Conservation (phyloP, 352 stramenopile species). For the Globisporangium abappressorium region DNA sequence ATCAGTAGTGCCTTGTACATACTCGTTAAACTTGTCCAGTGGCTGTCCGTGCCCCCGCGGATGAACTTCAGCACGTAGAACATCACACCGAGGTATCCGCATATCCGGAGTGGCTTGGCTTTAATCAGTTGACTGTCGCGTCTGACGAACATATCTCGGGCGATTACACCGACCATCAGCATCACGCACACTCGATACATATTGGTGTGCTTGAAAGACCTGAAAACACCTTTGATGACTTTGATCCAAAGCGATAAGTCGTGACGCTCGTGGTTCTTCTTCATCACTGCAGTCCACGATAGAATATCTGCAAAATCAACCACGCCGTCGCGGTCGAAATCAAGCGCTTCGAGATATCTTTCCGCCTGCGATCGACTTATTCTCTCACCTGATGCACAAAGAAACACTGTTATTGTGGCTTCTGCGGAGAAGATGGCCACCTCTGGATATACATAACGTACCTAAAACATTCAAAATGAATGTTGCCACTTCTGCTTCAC, state of each 20-base stretch:
- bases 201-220: constrained; percentile 14
- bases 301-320: constrained; percentile 79
- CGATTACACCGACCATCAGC: constrained; percentile 22
- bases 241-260: background rate
- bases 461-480: constrained; percentile 80
- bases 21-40: background rate
- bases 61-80: constrained; percentile 30
- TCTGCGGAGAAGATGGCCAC: background rate
- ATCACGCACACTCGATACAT: constrained; percentile 28
- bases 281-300: constrained; percentile 74
- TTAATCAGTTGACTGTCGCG: background rate
- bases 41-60: no score
- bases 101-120: constrained; percentile 13
- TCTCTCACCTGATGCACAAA: constrained; percentile 37
- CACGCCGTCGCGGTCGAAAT: constrained; percentile 69
- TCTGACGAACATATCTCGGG: constrained; percentile 9
- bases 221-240: background rate
- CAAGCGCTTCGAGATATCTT: constrained; percentile 63
- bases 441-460: constrained; percentile 12
- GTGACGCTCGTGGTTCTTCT: constrained; percentile 41
- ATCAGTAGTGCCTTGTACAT: background rate
- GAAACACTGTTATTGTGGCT: background rate
- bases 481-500: constrained; percentile 43
- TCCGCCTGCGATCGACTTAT: constrained; percentile 49
- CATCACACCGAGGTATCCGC: constrained; percentile 10